Conservation (phyloP, 139 green algal species). For the Volvox africanus region DNA sequence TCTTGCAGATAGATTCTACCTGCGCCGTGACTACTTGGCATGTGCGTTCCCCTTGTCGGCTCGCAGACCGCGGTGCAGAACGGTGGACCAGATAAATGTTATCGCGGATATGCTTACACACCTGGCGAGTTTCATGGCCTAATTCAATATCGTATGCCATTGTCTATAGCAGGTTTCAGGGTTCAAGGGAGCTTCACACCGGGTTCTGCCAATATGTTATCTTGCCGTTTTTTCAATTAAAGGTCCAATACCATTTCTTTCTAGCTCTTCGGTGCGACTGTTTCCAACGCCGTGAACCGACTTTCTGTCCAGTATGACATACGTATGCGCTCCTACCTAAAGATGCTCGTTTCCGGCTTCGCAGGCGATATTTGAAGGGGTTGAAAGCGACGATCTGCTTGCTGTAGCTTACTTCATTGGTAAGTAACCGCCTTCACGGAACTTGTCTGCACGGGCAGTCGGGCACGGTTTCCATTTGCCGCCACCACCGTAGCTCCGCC, state of each 20-base stretch:
- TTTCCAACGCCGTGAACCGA: no score
- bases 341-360: background rate
- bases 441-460: background rate
- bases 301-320: background rate
- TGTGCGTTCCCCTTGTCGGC: background rate
- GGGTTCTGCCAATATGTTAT: no score
- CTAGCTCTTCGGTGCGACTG: no score
- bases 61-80: constrained; percentile 1
- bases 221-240: no score
- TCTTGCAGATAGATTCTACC: background rate
- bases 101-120: background rate
- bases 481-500: no score
- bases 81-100: constrained; percentile 2
- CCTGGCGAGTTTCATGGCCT: background rate
- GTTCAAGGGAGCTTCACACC: no score
- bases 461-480: no score
- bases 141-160: no score
- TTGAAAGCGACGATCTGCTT: background rate
- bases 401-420: constrained; percentile 31
- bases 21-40: background rate
- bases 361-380: constrained; percentile 21
- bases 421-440: background rate
- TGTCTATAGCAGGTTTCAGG: no score
- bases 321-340: background rate
- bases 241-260: no score